Base-by-base conservation (phyloP, 345 rosid genomes). In the Tarenaya hassleriana region DNA sequence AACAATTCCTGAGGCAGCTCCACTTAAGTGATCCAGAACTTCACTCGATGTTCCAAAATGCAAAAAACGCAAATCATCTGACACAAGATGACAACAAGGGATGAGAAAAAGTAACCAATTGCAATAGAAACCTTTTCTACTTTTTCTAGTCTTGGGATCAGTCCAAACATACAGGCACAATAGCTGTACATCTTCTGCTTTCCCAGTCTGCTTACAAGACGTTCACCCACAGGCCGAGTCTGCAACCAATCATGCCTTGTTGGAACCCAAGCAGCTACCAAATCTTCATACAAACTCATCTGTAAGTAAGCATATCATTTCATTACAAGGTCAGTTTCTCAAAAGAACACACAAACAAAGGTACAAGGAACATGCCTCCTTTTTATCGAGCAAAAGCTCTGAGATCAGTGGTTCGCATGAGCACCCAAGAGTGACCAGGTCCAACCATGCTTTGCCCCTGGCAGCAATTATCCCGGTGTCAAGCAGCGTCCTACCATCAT, bases 31-130 rank as follows among this genome's bases (percentile, higher is more conserved):
- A 63, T 92, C 98, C 78, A 92, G 47, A 34, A 92, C 86, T 70
- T 92, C 98, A 58, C 90, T 84, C 49, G 98, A 92, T 62, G 98
- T 87, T 73, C 98, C 98, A 72, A 88, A 88, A 70, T 92, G 98
- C 66, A 87, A 70, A 75, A 91, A 91, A 43, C 72, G 66, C 52
- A 87, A 71, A 41, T 84, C 84, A 85, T 77, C 98, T 88, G 90
- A 69, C 75, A 49, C 32, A 51, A 59, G 50, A 67, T 49, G 64
- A 64, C 16, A 24, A 47, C 47, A 50, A 29, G 40, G 38, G 2
- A 56, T 21, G 50, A 47, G 35, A 64, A 43, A n/a, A 41, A 61
- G 50, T 52, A 46, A 59, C 10, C 6, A 46, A 10, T 37, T 39
- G 50, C 21, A 65, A 4, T 10, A 6, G 0, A 56, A 56, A 55